These are phyloP conservation scores for Pythium oligandrum DNA, from an alignment of 352 stramenopile species.

Conservation along the genomic window DNA sequence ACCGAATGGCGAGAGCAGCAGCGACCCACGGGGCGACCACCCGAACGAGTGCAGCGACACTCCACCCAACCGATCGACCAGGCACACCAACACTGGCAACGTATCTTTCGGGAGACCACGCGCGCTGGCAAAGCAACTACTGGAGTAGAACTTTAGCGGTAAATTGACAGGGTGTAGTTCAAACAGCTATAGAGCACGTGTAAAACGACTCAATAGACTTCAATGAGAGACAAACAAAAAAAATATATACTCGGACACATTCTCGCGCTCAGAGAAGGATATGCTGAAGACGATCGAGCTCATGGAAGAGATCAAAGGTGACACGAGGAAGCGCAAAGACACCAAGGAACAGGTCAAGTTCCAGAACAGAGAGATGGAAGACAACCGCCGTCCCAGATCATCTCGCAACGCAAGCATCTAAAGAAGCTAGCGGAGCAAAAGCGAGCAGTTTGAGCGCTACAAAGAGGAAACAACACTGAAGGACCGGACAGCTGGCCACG, in stretches of 20 bases:
- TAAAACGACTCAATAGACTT: too few relatives aligned
- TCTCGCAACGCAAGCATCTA: slow-evolving; percentile 58
- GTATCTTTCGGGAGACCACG: too few relatives aligned
- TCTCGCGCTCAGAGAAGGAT: slow-evolving; percentile 65
- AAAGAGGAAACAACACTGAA: slow-evolving; percentile 57
- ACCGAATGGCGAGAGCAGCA: too few relatives aligned
- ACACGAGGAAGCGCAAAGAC: slow-evolving; percentile 60
- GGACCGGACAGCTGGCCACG: slow-evolving; percentile 48
- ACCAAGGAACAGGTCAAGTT: slow-evolving; percentile 70
- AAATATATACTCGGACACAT: slow-evolving; percentile 61
- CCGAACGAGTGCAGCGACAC: too few relatives aligned
- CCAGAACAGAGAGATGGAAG: slow-evolving; percentile 44
- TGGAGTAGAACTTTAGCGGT: too few relatives aligned
- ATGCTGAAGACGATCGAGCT: slow-evolving; percentile 54
- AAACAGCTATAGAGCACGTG: too few relatives aligned
- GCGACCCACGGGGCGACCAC: too few relatives aligned
- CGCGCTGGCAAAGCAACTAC: too few relatives aligned
- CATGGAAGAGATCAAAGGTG: slow-evolving; percentile 53
- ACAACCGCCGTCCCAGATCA: slow-evolving; percentile 44
- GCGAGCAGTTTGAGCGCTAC: slow-evolving; percentile 57
- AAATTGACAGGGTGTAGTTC: too few relatives aligned
- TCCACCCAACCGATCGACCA: too few relatives aligned
- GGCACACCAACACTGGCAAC: too few relatives aligned
- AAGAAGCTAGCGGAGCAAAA: slow-evolving; percentile 72
- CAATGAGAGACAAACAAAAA: too few relatives aligned